Evolutionary conservation across 371 early-diverging fungal genomes (phyloP).

Genomic region (Lichtheimia corymbifera): DNA sequence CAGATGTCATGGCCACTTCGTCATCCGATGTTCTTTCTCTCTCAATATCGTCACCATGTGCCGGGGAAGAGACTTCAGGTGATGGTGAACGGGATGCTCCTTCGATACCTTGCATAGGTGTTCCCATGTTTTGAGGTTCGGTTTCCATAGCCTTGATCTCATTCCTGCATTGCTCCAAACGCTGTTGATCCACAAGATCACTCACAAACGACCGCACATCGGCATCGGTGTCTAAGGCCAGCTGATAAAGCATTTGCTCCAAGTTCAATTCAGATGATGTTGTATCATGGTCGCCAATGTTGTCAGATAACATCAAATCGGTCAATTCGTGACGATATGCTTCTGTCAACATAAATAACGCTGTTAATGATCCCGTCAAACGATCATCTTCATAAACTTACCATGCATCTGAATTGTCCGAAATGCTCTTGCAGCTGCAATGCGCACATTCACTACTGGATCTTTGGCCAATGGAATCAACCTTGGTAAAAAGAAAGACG

Average conservation of each 20-base stretch:
- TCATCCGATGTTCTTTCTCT: conserved; percentile 10
- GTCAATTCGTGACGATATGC: conserved; percentile 19
- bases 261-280: conserved; percentile 23
- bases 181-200: conserved; percentile 26
- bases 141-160: neutral
- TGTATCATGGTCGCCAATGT: conserved; percentile 15
- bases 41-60: neutral
- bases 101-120: conserved; percentile 25
- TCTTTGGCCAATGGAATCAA: conserved; percentile 32
- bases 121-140: conserved; percentile 8
- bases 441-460: conserved; percentile 45
- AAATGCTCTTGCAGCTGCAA: conserved; percentile 34
- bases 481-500: conserved; percentile 44
- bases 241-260: conserved; percentile 31
- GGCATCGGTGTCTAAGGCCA: conserved; percentile 33
- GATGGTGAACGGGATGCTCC: conserved; percentile 10
- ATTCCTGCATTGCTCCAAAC: conserved; percentile 10
- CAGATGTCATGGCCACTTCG: conserved; percentile 10
- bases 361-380: neutral
- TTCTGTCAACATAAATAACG: neutral
- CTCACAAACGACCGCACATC: conserved; percentile 35
- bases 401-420: conserved; percentile 29
- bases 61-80: neutral
- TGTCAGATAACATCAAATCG: conserved; percentile 9
- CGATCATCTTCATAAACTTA: conserved; percentile 10